Percentiles rank a stretch among this genome's conserved stretches.
Evolutionary conservation across 2,329 filamentous ascomycete genomes (phyloP).

Genomic region (Bimuria novae-zelandiae): DNA sequence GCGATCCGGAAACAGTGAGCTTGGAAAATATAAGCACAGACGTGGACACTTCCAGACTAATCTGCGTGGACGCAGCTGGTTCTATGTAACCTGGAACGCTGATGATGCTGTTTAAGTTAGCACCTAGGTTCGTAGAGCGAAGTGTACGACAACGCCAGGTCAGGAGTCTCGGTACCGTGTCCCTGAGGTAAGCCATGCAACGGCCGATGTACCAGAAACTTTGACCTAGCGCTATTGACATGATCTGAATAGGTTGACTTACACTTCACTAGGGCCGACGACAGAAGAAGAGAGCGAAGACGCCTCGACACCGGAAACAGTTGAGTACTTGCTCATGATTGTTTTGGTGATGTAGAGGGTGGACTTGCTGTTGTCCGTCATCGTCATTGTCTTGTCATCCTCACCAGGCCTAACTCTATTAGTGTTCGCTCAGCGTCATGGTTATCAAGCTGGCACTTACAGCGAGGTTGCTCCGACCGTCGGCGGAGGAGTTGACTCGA

Average conservation of each 20-base stretch:
- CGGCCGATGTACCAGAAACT: too few species aligned
- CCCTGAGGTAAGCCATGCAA: too few species aligned
- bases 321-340: not conserved
- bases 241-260: too few species aligned
- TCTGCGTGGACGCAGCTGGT: not conserved
- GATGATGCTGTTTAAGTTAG: not conserved
- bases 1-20: not conserved
- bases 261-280: not conserved
- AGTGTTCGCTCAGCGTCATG: not conserved
- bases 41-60: not conserved
- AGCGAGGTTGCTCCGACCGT: not conserved
- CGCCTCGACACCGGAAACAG: not conserved
- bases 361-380: not conserved
- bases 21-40: not conserved
- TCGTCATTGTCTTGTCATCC: not conserved
- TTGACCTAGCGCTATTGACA: too few species aligned
- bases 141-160: too few species aligned
- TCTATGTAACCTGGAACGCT: not conserved
- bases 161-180: too few species aligned
- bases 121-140: too few species aligned
- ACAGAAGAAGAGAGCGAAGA: not conserved
- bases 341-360: conserved; percentile 3
- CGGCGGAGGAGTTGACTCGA: not conserved
- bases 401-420: not conserved
- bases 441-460: not conserved